Evolutionary conservation across 2,329 filamentous ascomycete species (phyloP), one percentile per base, ranked within the genome.

Genomic region (Cercospora nicotianae): DNA sequence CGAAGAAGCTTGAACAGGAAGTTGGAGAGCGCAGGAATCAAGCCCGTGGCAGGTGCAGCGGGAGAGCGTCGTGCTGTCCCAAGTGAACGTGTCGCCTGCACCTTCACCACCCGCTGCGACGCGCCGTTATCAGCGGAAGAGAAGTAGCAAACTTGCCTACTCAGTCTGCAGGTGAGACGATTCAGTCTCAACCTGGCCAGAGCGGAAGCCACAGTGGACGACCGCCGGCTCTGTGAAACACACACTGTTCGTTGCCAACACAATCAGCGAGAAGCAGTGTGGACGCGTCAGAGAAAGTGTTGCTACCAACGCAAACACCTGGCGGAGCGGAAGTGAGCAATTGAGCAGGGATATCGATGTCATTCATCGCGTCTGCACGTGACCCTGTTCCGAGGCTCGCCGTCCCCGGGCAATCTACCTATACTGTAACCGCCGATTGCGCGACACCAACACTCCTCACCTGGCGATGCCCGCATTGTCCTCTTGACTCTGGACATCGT

Each of bases 61-160:
- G 20, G 20, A 55, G 26, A 7, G 28, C 13, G 45, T 51, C 61
- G 31, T 16, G 48, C 55, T n/a, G 55, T 36, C 26, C 23, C 23
- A 59, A 59, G 55, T 59, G 55, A 59, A 59, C 28, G 16, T 28
- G n/a, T 58, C 28, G 55, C 10, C 28, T 57, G 51, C 51, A 18
- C 51, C 51, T 57, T 13, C 55, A 66, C 60, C 62, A 28, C 20
- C 31, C 16, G 36, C 28, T n/a, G 61, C 30, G n/a, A 55, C 31
- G 48, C 61, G 31, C 28, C 23, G 16, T 23, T 9, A 20, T 39
- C 13, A 60, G 70, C 60, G 36, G 65, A 61, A 60, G 67, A 70
- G 60, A 59, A 59, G 31, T 33, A 71, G 70, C 70, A 72, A 70
- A 72, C 67, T 70, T 68, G 68, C 65, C 61, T 68, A 65, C 66